Evolutionary conservation across 2,329 filamentous ascomycete species (phyloP).

Genomic region (Scedosporium aurantiacum): DNA sequence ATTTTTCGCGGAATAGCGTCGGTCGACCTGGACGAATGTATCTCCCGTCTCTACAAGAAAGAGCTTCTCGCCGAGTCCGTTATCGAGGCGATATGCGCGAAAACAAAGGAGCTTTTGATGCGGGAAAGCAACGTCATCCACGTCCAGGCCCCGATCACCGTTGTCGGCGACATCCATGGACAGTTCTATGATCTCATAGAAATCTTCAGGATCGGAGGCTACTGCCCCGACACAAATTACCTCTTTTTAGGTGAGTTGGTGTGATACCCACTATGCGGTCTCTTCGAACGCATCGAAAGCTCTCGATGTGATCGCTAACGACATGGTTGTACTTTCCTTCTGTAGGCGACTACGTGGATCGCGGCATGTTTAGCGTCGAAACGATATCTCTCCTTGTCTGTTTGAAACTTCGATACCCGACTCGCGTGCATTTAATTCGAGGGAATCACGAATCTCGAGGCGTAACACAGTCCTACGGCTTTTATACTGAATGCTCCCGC

Average conservation of each 20-base stretch:
- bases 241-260: constrained; percentile 77
- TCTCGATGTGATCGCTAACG: neutral
- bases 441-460: constrained; percentile 97
- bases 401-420: constrained; percentile 90
- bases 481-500: constrained; percentile 94
- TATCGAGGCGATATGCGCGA: constrained; percentile 97
- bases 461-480: constrained; percentile 97
- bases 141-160: constrained; percentile 87
- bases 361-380: constrained; percentile 96
- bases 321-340: neutral
- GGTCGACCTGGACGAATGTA: constrained; percentile 98
- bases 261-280: neutral
- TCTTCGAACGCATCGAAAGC: neutral
- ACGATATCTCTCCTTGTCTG: constrained; percentile 97
- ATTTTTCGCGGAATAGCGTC: constrained; percentile 48
- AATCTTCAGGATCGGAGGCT: constrained; percentile 97
- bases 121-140: constrained; percentile 99
- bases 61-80: constrained; percentile 95
- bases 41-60: constrained; percentile 91
- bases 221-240: constrained; percentile 96
- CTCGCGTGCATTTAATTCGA: constrained; percentile 89
- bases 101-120: constrained; percentile 98
- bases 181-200: constrained; percentile 99
- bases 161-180: constrained; percentile 96
- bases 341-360: constrained; percentile 90